Base-by-base conservation (phyloP, 164 flowering plant species). In the Cinnamomum micranthum region DNA sequence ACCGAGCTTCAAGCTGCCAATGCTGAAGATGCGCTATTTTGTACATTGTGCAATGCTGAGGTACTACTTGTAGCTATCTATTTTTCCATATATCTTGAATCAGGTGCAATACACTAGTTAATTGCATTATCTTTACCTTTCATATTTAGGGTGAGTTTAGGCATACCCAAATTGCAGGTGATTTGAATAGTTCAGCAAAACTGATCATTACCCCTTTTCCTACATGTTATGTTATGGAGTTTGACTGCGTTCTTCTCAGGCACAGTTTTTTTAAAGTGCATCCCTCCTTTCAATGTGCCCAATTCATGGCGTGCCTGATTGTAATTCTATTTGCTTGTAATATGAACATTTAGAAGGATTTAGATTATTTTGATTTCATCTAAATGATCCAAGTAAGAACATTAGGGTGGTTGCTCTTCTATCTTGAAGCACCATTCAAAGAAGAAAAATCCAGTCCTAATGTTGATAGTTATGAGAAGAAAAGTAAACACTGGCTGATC, bases 21-120 rank as follows among this genome's bases (percentile, higher is more conserved):
- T 27, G 74, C 27, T 62, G 96, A 90, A 76, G 97, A 92, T 71
- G 97, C 95, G 35, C 80, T 95, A 80, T 95, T 89, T 82, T 95
- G 99, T 86, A 95, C 98, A 70, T 83, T 93, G 81, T 95, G 99
- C 84, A 88, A 93, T 86, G 88, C 97, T 74, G 97, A 95, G 99
- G 99, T 95, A 89, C 71, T 59, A 20, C 19, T 24, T 72, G 5
- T 63, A 33, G 50, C 50, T 28, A 15, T 23, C 33, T 71, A 31
- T 60, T 77, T 60, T 71, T 67, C 22, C 51, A 19, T 4, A 51
- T 28, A 27, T 17, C 19, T 17, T 59, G 6, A 59, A 59, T 13
- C 22, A n/a, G 27, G 4, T 20, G 24, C 24, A 24, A 10, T 20
- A 64, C 66, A 63, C 24, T 17, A 24, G 27, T 24, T 23, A 5